These are phyloP conservation scores for Ceratocystis diversiconidia DNA, from an alignment of 2,329 filamentous ascomycete species.

Conservation along the genomic window DNA sequence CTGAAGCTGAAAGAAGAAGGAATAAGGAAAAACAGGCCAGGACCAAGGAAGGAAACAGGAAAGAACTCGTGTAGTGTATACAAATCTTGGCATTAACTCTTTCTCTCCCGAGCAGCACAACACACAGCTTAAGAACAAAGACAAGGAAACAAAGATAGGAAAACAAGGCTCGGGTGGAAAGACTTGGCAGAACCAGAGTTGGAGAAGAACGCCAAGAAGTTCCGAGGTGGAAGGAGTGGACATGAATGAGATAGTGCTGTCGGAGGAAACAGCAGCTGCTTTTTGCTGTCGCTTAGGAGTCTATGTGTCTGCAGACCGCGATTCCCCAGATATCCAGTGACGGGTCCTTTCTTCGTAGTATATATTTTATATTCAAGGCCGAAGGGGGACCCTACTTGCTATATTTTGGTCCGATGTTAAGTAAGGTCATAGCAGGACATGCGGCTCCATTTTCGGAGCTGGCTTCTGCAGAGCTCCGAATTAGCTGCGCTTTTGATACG, in stretches of 20 bases:
- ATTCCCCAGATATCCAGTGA: no score
- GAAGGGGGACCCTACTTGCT: background rate
- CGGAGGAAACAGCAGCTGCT: background rate
- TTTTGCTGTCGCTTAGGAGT: background rate
- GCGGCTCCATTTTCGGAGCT: background rate
- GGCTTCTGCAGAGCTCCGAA: background rate
- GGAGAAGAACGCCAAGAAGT: background rate
- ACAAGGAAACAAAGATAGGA: background rate
- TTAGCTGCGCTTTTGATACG: background rate
- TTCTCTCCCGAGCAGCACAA: background rate
- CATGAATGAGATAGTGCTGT: background rate
- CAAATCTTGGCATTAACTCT: slow-evolving; percentile 8
- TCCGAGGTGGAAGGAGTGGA: background rate
- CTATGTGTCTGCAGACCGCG: no score
- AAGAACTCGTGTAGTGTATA: background rate
- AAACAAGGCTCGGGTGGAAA: slow-evolving; percentile 2
- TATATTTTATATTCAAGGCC: background rate
- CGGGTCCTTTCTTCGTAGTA: background rate
- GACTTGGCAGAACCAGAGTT: background rate
- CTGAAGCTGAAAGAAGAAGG: background rate
- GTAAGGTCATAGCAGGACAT: background rate
- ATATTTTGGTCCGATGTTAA: no score
- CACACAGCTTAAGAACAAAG: background rate
- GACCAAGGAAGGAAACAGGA: background rate
- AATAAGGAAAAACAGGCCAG: background rate